Percentiles rank a stretch among this genome's conserved stretches.
Conservation (phyloP, 2,329 filamentous ascomycete species). For the Atkinsonella texensis region DNA sequence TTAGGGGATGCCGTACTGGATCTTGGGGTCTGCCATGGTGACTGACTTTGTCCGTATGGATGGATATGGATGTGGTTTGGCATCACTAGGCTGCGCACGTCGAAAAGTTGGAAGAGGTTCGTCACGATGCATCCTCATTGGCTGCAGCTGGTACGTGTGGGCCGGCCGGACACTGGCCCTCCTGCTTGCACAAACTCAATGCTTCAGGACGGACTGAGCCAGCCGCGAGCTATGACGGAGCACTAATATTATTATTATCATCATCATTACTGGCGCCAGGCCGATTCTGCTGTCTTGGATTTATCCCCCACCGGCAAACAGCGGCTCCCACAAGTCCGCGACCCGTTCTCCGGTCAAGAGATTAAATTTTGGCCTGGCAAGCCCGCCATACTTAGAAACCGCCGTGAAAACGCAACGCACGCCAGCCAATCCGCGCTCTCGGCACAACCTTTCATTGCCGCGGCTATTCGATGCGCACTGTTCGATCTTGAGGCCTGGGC, state of each 20-base stretch:
- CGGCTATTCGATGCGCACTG: conserved; percentile 22
- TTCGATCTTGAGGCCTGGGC: conserved; percentile 21
- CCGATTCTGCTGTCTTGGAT: neutral
- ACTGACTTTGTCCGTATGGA: conserved; percentile 6
- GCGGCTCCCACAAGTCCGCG: neutral
- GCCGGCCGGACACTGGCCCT: neutral
- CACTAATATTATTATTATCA: no score
- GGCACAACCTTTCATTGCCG: conserved; percentile 10
- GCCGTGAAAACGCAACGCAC: neutral
- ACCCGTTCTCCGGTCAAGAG: neutral
- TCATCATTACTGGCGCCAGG: neutral
- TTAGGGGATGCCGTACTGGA: conserved; percentile 45
- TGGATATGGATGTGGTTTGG: conserved; percentile 10
- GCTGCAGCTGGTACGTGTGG: conserved; percentile 2
- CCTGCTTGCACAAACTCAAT: neutral
- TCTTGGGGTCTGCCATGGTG: conserved; percentile 56
- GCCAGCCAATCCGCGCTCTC: conserved; percentile 3
- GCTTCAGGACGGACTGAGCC: no score
- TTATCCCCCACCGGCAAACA: neutral
- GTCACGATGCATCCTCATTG: conserved; percentile 15
- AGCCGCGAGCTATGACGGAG: no score
- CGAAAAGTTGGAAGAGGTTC: conserved; percentile 17
- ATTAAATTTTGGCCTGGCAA: neutral
- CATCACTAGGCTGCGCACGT: conserved; percentile 21
- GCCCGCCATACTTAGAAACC: neutral